Conservation (phyloP, 345 rosid genomes). For the Cardamine chenopodiifolia region DNA sequence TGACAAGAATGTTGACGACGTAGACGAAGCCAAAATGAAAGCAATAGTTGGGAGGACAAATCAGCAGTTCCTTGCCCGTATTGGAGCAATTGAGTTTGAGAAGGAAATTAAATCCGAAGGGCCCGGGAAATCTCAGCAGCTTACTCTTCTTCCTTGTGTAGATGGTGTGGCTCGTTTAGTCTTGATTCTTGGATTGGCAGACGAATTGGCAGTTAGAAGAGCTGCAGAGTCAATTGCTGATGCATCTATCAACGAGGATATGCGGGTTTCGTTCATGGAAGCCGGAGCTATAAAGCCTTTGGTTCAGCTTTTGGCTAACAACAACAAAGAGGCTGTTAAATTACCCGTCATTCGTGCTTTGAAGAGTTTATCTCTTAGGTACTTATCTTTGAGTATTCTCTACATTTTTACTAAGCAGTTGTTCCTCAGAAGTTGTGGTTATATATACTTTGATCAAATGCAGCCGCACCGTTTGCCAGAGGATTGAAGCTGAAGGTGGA, state of each 20-base stretch:
- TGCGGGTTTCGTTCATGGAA: conserved; percentile 81
- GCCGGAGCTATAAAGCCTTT: conserved; percentile 80
- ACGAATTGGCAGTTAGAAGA: conserved; percentile 65
- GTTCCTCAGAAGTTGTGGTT: conserved; percentile 14
- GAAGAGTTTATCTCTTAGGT: conserved; percentile 83
- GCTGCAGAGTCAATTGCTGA: conserved; percentile 80
- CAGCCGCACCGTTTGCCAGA: conserved; percentile 67
- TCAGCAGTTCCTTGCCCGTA: conserved; percentile 85
- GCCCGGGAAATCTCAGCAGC: conserved; percentile 41
- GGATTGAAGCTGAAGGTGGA: conserved; percentile 75
- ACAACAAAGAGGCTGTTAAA: conserved; percentile 51
- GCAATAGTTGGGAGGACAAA: conserved; percentile 74
- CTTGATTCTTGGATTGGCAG: conserved; percentile 80
- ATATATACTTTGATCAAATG: conserved; percentile 17
- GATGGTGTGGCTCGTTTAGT: conserved; percentile 93
- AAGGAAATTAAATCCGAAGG: conserved; percentile 53
- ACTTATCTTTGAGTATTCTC: not conserved
- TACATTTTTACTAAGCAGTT: not conserved
- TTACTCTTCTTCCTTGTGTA: conserved; percentile 68
- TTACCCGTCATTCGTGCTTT: conserved; percentile 59
- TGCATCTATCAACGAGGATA: conserved; percentile 73
- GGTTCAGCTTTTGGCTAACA: conserved; percentile 67
- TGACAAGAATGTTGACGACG: conserved; percentile 44
- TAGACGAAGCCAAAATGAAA: conserved; percentile 72
- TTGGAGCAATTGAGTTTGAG: conserved; percentile 75